These are phyloP conservation scores for Funneliformis mosseae DNA, from an alignment of 192 early-diverging fungal species.

Conservation along the genomic window DNA sequence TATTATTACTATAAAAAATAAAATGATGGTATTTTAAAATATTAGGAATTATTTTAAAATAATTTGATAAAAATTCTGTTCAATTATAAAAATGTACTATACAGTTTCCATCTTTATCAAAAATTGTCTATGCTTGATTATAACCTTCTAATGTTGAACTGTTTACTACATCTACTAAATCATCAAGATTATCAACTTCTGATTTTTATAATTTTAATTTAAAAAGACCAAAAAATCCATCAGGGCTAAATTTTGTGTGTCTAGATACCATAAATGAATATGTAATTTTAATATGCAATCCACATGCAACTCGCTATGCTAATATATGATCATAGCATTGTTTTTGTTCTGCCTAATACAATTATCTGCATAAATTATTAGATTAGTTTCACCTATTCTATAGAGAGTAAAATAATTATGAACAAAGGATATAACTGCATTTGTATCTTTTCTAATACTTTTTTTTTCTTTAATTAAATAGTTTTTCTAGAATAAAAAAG, in stretches of 20 bases:
- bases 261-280: not conserved
- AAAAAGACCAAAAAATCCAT: not conserved
- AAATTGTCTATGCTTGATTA: not conserved
- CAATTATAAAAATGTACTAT: conserved; percentile 13
- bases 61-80: not conserved
- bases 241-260: not conserved
- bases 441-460: not conserved
- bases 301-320: not conserved
- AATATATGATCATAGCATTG: not conserved
- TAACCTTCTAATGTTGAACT: not conserved
- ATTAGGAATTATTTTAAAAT: not conserved
- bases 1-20: not conserved
- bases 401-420: conserved; percentile 5
- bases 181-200: conserved; percentile 3
- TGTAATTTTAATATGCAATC: not conserved
- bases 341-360: conserved; percentile 4
- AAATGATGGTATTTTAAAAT: conserved; percentile 13
- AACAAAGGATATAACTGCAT: not conserved
- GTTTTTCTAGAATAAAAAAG: not conserved
- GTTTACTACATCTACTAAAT: not conserved
- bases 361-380: not conserved
- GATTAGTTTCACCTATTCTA: not conserved
- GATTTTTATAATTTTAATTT: conserved; percentile 1
- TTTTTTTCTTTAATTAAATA: conserved; percentile 11
- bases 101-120: not conserved